These are phyloP conservation scores for Rhizoclosmatium sp. DNA, from an alignment of 192 early-diverging fungal species.

Conservation along the genomic window DNA sequence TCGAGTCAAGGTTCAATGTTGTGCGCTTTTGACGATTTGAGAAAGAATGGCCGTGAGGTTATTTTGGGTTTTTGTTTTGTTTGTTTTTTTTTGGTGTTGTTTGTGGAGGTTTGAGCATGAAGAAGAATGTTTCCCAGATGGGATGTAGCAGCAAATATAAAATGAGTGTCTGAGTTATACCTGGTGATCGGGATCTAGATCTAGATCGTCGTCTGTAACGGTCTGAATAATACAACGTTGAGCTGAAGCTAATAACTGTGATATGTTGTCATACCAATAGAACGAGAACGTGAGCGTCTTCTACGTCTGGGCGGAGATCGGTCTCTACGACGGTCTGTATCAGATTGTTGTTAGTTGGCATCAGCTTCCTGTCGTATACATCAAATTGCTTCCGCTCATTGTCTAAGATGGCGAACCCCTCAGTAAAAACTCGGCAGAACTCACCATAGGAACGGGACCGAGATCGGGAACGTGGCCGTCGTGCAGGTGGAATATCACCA, in stretches of 20 bases:
- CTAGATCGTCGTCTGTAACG: constrained; percentile 47
- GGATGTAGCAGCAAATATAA: constrained; percentile 61
- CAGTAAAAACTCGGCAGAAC: not conserved
- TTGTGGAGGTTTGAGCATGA: not conserved
- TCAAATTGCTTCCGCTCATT: too few species aligned
- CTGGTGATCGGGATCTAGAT: constrained; percentile 49
- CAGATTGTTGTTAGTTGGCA: not conserved
- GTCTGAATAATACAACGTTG: not conserved
- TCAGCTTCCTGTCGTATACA: too few species aligned
- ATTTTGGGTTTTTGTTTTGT: too few species aligned
- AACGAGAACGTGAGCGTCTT: constrained; percentile 41
- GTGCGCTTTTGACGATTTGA: not conserved
- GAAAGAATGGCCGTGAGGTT: not conserved
- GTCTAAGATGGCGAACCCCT: not conserved
- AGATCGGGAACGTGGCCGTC: constrained; percentile 27
- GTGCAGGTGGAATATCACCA: not conserved
- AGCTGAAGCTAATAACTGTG: not conserved
- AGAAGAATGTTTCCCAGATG: not conserved
- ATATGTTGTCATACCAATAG: not conserved
- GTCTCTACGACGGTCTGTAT: constrained; percentile 24
- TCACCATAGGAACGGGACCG: constrained; percentile 29
- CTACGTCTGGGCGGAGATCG: constrained; percentile 23
- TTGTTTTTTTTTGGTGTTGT: not conserved
- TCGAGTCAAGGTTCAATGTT: not conserved
- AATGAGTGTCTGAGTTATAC: constrained; percentile 20